A percentile compares a stretch with the other conserved stretches of the same genome.
These are phyloP conservation scores for Ogataea pini DNA, from an alignment of 805 yeast genomes.

Conservation along the genomic window DNA sequence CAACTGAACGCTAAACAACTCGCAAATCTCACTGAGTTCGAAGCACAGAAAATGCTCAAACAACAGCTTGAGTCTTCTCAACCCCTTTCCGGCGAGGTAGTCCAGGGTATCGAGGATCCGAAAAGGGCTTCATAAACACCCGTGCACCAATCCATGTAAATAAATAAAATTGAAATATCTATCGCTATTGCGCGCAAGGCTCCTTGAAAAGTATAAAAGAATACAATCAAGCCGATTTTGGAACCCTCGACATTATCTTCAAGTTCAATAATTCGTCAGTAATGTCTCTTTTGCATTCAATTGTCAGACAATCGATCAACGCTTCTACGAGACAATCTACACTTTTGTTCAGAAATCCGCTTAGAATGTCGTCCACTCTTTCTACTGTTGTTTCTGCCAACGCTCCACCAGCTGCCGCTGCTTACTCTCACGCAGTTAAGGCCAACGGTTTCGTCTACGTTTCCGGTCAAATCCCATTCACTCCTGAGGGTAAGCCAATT, in stretches of 20 bases:
- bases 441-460: conserved; percentile 88
- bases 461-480: conserved; percentile 94
- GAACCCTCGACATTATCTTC: not conserved
- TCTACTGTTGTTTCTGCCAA: conserved; percentile 58
- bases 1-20: conserved; percentile 39
- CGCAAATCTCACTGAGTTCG: conserved; percentile 67
- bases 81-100: conserved; percentile 58
- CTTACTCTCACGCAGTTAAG: conserved; percentile 94
- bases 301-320: conserved; percentile 19
- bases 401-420: conserved; percentile 97
- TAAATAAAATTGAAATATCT: not conserved
- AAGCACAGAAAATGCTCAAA: conserved; percentile 59
- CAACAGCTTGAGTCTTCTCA: conserved; percentile 59
- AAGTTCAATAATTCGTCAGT: not conserved
- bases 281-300: conserved; percentile 15
- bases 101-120: conserved; percentile 40
- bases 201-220: not conserved
- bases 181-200: too few species aligned
- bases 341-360: conserved; percentile 14
- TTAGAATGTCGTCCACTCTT: conserved; percentile 38
- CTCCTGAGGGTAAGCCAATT: conserved; percentile 76
- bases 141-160: conserved; percentile 2
- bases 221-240: not conserved
- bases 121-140: not conserved
- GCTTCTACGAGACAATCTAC: conserved; percentile 7